Percentiles rank a stretch among this genome's conserved stretches.
Evolutionary conservation across 2,329 filamentous ascomycete genomes (phyloP).

Genomic region (Cladophialophora bantiana): DNA sequence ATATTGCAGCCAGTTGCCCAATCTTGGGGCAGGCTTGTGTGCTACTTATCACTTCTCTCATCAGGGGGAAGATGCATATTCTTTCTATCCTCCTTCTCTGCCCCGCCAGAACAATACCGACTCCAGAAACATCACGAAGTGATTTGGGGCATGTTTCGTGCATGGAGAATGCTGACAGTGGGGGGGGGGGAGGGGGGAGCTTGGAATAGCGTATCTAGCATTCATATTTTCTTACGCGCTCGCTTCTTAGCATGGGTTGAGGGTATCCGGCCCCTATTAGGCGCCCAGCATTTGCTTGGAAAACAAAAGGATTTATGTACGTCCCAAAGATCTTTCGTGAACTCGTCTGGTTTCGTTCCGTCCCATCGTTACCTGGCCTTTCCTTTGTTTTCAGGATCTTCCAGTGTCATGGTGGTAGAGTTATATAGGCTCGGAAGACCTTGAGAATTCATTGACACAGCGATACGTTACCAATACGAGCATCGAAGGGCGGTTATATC

Average conservation of each 20-base stretch:
- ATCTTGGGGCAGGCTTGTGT: too few species aligned
- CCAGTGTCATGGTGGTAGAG: neutral
- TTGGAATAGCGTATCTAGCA: neutral
- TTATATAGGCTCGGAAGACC: neutral
- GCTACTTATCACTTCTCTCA: too few species aligned
- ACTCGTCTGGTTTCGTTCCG: too few species aligned
- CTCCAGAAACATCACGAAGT: too few species aligned
- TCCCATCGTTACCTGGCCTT: neutral
- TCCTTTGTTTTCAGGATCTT: neutral
- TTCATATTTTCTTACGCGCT: neutral
- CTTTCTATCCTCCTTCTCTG: too few species aligned
- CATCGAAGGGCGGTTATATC: too few species aligned
- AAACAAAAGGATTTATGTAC: too few species aligned
- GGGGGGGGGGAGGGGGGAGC: neutral
- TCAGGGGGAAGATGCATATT: too few species aligned
- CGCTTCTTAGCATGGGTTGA: neutral
- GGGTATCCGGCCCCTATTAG: neutral
- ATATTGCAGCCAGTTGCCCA: neutral
- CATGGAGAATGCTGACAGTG: conserved; percentile 2
- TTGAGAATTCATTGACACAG: neutral
- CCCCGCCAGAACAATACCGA: too few species aligned
- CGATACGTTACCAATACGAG: neutral
- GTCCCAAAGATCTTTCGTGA: too few species aligned
- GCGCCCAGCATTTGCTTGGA: neutral
- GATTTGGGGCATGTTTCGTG: neutral